Evolutionary conservation across 148 eudicot genomes (phyloP), one percentile per base, ranked within the genome.

Genomic region (Chenopodium album): DNA sequence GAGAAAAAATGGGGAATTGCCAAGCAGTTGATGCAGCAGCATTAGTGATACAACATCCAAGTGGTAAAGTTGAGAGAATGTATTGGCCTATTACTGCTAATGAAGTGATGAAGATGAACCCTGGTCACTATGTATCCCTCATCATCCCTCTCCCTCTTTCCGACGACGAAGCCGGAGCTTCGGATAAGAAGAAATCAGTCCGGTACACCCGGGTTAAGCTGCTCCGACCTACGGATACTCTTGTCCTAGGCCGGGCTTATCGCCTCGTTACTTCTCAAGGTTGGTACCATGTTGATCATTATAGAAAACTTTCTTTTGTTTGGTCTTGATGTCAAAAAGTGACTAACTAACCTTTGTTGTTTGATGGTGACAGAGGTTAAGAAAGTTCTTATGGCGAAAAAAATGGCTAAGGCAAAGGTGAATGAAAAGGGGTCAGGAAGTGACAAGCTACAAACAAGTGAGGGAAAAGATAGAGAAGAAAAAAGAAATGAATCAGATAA

Each of bases 1-100:
- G 11, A 64, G 44, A 69, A 86, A 86, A 78, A 77, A 94, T 97
- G 99, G 99, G 99, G 20, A 97, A 97, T 84, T 97, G 99, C 77
- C 99, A 97, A 75, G 95, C 99, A 52, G 87, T 97, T 28, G 99
- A 97, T 90, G 95, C 95, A 67, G 98, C 97, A 82, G 97, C 98
- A 79, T 88, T 94, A 46, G 98, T 90, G 67, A 90, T 97, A 87
- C 99, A 97, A 78, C 97, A 94, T 82, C 98, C 98, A 31, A 83
- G 67, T 83, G 99, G 99, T 6, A 90, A 78, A 69, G 85, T 89
- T 50, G 97, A 97, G 62, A 90, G 94, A 81, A 79, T 92, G 89
- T 97, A 97, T 71, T 92, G 94, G 92, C 64, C 92, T 1, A 75
- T 94, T n/a, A 67, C 79, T 1, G 99, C 89, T 0, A 88, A 88